Evolutionary conservation across 2,329 filamentous ascomycete species (phyloP).

Genomic region (Verticillium nonalfalfae): DNA sequence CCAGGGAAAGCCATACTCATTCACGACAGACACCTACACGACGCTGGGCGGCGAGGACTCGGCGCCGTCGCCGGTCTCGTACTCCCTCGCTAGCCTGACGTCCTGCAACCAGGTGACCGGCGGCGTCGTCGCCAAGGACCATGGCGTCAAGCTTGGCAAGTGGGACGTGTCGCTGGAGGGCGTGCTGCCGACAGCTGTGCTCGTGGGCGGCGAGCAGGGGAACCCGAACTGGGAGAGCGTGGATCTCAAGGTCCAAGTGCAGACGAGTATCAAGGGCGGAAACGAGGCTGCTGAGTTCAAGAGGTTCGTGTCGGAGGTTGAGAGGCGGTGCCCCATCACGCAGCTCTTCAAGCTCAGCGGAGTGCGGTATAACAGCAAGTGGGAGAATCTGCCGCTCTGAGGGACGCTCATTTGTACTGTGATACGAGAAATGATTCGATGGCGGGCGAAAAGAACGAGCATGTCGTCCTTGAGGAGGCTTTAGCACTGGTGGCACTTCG

Average conservation of each 20-base stretch:
- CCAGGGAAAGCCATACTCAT: constrained; percentile 17
- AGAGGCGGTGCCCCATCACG: constrained; percentile 21
- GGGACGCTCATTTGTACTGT: neutral
- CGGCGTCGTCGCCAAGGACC: constrained; percentile 18
- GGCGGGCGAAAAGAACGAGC: too few species aligned
- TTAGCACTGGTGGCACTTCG: too few species aligned
- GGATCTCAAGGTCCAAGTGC: constrained; percentile 13
- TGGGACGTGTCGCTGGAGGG: constrained; percentile 19
- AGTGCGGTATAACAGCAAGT: constrained; percentile 15
- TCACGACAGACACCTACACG: constrained; percentile 19
- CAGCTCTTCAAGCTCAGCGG: constrained; percentile 20
- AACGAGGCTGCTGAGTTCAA: constrained; percentile 11
- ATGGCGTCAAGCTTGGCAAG: constrained; percentile 16
- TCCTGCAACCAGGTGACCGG: constrained; percentile 23
- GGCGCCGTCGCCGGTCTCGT: constrained; percentile 20
- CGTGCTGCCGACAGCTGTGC: constrained; percentile 15
- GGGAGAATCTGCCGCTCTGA: constrained; percentile 16
- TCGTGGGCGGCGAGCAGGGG: constrained; percentile 18
- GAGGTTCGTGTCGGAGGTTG: constrained; percentile 17
- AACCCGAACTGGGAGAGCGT: constrained; percentile 21
- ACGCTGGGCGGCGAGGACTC: constrained; percentile 19
- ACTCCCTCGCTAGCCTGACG: constrained; percentile 19
- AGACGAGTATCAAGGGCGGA: constrained; percentile 16
- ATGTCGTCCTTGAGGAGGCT: too few species aligned
- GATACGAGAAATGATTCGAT: neutral